Percentiles rank a stretch among this genome's conserved stretches.
phyloP scores from a whole-genome alignment of 805 yeast species.

The Spathaspora girioi region DNA sequence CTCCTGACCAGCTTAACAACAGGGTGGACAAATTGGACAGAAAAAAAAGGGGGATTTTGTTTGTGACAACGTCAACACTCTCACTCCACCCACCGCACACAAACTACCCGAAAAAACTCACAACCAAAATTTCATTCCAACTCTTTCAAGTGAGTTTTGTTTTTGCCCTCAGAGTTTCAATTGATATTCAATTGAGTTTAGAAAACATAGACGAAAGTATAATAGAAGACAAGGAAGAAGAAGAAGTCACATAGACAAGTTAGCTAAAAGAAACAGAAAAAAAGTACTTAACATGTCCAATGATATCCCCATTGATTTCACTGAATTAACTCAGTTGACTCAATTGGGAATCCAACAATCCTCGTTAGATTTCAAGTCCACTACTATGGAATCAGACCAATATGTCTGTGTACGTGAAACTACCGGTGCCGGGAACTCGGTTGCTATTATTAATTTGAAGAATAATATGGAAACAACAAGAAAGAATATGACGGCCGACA shows the following conservation, averaged over 20 bases:
- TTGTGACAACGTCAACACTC: not conserved
- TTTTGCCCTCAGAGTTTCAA: not conserved
- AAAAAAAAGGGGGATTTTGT: not conserved
- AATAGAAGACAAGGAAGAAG: not conserved
- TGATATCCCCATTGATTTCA: slow-evolving; percentile 94
- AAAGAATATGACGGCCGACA: slow-evolving; percentile 95
- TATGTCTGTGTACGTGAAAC: slow-evolving; percentile 79
- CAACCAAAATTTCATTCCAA: not conserved
- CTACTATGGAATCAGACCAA: slow-evolving; percentile 90
- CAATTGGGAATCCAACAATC: slow-evolving; percentile 79
- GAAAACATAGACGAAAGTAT: not conserved
- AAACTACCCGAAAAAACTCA: not conserved
- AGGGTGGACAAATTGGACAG: not conserved
- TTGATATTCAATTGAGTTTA: not conserved
- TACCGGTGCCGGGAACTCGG: slow-evolving; percentile 69
- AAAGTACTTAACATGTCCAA: slow-evolving; percentile 14
- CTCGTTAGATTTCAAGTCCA: slow-evolving; percentile 86
- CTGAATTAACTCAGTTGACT: slow-evolving; percentile 88
- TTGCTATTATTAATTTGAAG: slow-evolving; percentile 84
- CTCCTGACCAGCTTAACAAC: not conserved
- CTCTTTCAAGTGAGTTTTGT: not conserved
- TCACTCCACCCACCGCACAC: not conserved
- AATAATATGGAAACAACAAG: slow-evolving; percentile 77
- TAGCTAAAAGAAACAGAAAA: not conserved
- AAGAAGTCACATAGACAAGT: not conserved